These are phyloP conservation scores for Babesia caballi DNA, from an alignment of 169 alveolate species.

Conservation along the genomic window DNA sequence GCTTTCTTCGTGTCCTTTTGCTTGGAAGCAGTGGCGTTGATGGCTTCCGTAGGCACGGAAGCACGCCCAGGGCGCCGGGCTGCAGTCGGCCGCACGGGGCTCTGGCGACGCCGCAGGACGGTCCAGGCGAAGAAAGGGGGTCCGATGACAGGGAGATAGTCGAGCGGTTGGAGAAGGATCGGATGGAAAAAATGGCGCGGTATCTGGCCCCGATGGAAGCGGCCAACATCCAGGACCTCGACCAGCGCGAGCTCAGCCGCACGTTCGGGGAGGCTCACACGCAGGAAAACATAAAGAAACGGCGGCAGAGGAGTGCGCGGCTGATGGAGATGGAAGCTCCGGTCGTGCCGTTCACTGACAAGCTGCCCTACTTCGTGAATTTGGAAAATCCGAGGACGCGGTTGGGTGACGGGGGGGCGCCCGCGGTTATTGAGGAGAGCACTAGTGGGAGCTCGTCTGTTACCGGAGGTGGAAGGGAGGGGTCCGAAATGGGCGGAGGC, in stretches of 20 bases:
- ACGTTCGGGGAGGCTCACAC: conserved; percentile 51
- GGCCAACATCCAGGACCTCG: conserved; percentile 7
- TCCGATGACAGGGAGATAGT: conserved; percentile 24
- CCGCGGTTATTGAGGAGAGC: background rate
- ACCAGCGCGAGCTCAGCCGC: conserved; percentile 11
- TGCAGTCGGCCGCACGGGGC: background rate
- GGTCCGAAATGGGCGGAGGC: background rate
- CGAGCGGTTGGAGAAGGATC: conserved; percentile 15
- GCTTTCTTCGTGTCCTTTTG: background rate
- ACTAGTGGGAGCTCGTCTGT: too few species aligned
- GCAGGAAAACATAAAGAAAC: conserved; percentile 29
- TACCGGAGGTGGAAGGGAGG: too few species aligned
- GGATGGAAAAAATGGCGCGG: conserved; percentile 9
- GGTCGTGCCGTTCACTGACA: conserved; percentile 35
- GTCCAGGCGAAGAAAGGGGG: background rate
- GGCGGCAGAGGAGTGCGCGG: conserved; percentile 4
- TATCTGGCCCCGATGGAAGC: conserved; percentile 55
- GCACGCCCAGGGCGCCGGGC: background rate
- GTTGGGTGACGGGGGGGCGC: background rate
- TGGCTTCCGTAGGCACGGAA: background rate
- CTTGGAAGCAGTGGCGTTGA: background rate
- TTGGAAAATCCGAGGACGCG: conserved; percentile 33
- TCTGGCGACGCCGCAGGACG: background rate
- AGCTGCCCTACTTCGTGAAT: conserved; percentile 55
- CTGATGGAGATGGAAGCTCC: background rate